Base-by-base conservation (phyloP, 116 monocot genomes). In the Posidonia oceanica region DNA sequence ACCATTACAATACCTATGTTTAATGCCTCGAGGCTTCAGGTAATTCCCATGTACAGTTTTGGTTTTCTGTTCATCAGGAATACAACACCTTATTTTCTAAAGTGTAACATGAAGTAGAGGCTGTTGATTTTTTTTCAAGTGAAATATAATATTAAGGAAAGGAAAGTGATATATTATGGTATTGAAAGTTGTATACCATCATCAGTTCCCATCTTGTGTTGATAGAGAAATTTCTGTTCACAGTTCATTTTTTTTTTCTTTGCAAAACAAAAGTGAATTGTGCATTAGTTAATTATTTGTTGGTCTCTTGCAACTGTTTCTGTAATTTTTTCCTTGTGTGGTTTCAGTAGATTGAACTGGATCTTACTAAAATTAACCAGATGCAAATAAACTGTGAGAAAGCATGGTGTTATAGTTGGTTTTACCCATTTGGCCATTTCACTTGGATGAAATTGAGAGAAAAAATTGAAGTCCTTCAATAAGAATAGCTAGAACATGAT, bases 1-100 rank as follows among this genome's bases (percentile, higher is more conserved):
- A 89, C 85, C 74, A 91, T 96, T 76, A 96, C 89, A 12, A 96
- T 96, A 77, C 96, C 96, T 11, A 96, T 96, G 96, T 96, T 87
- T 76, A 96, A 96, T 80, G 77, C 89, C 20, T 96, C 96, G 8
- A 80, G 81, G 80, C 83, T 96, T 72, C 91, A 91, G 91, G 96
- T 96, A 7, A 67, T 36, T 36, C 10, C 5, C 23, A n/a, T 17
- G 3, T 57, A 57, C 14, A 12, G 10, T 44, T 6, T 44, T 44
- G 4, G 44, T 44, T 44, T 44, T 8, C 44, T 44, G 44, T 44
- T 44, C 60, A 60, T 22, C 11, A 12, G 20, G 12, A 22, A 20
- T 36, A 60, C 60, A 20, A 36, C 11, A 60, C 29, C 22, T 12
- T 13, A 36, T 60, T 14, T 58, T 60, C 60, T 23, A 23, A 29